A percentile compares a stretch with the other conserved stretches of the same genome.
Evolutionary conservation across 768 basidiomycete species (phyloP).

Genomic region (Phallus indusiatus): DNA sequence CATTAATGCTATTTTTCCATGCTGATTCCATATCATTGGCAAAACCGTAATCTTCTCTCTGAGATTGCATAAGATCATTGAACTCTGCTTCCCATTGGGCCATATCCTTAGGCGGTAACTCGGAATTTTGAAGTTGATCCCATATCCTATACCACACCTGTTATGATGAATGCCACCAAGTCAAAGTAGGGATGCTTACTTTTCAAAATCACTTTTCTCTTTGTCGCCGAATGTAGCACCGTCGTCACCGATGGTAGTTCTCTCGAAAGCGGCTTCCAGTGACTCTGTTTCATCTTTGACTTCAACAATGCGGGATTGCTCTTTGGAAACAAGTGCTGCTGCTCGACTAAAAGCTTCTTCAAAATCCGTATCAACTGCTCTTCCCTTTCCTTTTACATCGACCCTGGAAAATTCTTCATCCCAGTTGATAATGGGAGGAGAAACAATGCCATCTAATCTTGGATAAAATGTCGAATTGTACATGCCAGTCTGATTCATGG

Average conservation of each 20-base stretch:
- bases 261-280: constrained; percentile 31
- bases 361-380: constrained; percentile 67
- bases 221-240: constrained; percentile 15
- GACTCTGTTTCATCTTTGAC: constrained; percentile 33
- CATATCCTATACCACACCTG: constrained; percentile 38
- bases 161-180: background rate
- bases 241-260: constrained; percentile 26
- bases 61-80: constrained; percentile 61
- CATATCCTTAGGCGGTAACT: constrained; percentile 54
- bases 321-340: constrained; percentile 32
- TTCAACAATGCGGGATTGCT: constrained; percentile 45
- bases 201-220: constrained; percentile 38
- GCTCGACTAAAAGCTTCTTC: constrained; percentile 76
- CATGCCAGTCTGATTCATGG: background rate
- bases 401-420: constrained; percentile 18
- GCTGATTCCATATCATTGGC: constrained; percentile 50
- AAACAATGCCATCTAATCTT: constrained; percentile 14
- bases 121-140: constrained; percentile 51
- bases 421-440: constrained; percentile 15
- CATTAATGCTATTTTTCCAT: constrained; percentile 50
- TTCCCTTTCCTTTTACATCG: constrained; percentile 64
- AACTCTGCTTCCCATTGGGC: constrained; percentile 81
- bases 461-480: background rate
- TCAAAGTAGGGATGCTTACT: constrained; percentile 28
- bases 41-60: constrained; percentile 51